Percentiles rank a stretch among this genome's conserved stretches.
These are phyloP conservation scores for Lablab purpureus DNA, from an alignment of 306 rosid species.

Conservation along the genomic window DNA sequence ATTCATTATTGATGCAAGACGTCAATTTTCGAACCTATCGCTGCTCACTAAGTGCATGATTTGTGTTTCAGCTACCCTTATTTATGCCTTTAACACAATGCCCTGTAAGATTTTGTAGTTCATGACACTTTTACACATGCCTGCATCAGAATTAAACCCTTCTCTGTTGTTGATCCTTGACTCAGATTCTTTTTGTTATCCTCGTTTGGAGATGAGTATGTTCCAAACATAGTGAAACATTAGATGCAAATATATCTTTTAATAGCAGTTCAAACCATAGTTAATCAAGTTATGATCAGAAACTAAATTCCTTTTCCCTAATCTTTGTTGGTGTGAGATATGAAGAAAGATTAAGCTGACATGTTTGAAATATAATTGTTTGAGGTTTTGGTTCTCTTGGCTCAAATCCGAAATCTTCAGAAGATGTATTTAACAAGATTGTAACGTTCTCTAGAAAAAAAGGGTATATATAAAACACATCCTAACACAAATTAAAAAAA, in stretches of 20 bases:
- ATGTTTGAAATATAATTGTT: not conserved
- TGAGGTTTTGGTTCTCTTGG: not conserved
- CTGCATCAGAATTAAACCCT: not conserved
- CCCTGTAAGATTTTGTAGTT: not conserved
- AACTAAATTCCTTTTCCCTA: no score
- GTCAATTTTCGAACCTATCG: constrained; percentile 43
- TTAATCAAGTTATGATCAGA: no score
- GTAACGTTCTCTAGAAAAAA: not conserved
- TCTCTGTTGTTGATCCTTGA: not conserved
- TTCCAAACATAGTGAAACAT: no score
- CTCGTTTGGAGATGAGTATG: no score
- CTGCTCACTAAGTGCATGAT: constrained; percentile 37
- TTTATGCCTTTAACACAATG: not conserved
- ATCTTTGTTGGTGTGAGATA: no score
- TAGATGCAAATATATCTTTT: no score
- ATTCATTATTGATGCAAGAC: constrained; percentile 51
- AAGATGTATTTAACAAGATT: not conserved
- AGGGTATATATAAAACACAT: no score
- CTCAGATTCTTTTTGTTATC: no score
- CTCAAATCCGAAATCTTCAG: not conserved
- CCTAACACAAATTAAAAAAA: no score
- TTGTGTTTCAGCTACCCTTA: constrained; percentile 19
- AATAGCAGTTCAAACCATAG: no score
- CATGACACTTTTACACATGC: not conserved
- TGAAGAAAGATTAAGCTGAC: not conserved